Evolutionary conservation across 2,329 filamentous ascomycete species (phyloP), one percentile per base, ranked within the genome.

Genomic region (Clonostachys rosea): DNA sequence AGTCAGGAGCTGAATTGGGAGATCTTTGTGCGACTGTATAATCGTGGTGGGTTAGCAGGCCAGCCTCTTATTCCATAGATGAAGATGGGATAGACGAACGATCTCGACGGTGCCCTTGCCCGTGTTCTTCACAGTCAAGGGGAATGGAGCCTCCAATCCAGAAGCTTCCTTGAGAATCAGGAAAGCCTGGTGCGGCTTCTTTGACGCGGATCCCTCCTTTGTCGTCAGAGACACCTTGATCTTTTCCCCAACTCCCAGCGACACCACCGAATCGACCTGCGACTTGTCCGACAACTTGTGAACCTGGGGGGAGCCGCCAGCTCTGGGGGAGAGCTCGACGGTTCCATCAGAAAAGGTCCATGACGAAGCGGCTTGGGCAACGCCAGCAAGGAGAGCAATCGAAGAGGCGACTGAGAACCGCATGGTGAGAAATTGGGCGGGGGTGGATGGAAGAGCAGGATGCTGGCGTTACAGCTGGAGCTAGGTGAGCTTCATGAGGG

Each of bases 111-210:
- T 84, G 18, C 81, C 90, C 71, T 96, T 96, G 55, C 94, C 94
- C 59, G 78, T 90, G 10, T 94, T 88, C 73, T 95, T 96, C 43
- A 95, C 73, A 11, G 73, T 84, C 57, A 99, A 77, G 2, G 91
- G 83, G 59, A 92, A 96, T 1, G 91, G 91, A 20, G 91, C 85
- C 67, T 97, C 91, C 42, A 99, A 75, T 35, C 89, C 89, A 11
- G 84, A 85, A 11, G 78, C 72, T 57, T 97, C 91, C 57, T 81
- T 84, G 49, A 99, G 69, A 14, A 94, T 77, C 46, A 99, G 76
- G 73, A 96, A 96, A 6, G 91, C 91, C 70, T 99, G 94, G 69
- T 99, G 94, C 57, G 94, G 90, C 54, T 88, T 83, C 76, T 91
- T 92, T 42, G 81, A 78, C 57, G 83, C 85, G 68, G 84, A 83